Evolutionary conservation across 371 early-diverging fungal species (phyloP).

Genomic region (Vavraia culicis): DNA sequence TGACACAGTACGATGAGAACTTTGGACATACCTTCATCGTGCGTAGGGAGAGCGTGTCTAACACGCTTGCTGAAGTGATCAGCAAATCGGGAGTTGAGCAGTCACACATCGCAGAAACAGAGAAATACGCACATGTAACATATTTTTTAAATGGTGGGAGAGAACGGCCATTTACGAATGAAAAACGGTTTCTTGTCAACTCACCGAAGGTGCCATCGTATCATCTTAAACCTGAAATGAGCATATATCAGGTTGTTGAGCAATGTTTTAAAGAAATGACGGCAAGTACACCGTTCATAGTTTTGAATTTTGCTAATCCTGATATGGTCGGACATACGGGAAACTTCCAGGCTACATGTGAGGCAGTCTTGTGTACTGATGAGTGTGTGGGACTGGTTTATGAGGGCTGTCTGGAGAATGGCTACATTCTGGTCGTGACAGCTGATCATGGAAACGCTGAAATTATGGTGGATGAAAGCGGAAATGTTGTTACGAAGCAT

Average conservation of each 20-base stretch:
- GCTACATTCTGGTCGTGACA: slow-evolving; percentile 75
- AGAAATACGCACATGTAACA: slow-evolving; percentile 99
- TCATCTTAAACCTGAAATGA: slow-evolving; percentile 82
- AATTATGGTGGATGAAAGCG: slow-evolving; percentile 71
- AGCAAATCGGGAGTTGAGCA: slow-evolving; percentile 59
- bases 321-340: slow-evolving; percentile 94
- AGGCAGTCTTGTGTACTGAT: slow-evolving; percentile 78
- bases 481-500: slow-evolving; percentile 65
- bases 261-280: slow-evolving; percentile 44
- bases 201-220: slow-evolving; percentile 87
- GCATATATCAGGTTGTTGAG: slow-evolving; percentile 60
- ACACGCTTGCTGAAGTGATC: slow-evolving; percentile 84
- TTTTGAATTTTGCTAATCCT: slow-evolving; percentile 96
- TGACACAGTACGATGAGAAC: slow-evolving; percentile 88
- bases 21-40: slow-evolving; percentile 58
- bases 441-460: slow-evolving; percentile 99
- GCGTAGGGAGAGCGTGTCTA: slow-evolving; percentile 74
- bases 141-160: slow-evolving; percentile 99
- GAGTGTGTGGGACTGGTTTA: slow-evolving; percentile 70
- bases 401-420: slow-evolving; percentile 62
- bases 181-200: slow-evolving; percentile 65
- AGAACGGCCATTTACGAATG: slow-evolving; percentile 60
- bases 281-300: slow-evolving; percentile 55
- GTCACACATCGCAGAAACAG: slow-evolving; percentile 81
- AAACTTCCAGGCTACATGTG: slow-evolving; percentile 64